Evolutionary conservation across 805 yeast genomes (phyloP).

Genomic region (Torulaspora quercuum): DNA sequence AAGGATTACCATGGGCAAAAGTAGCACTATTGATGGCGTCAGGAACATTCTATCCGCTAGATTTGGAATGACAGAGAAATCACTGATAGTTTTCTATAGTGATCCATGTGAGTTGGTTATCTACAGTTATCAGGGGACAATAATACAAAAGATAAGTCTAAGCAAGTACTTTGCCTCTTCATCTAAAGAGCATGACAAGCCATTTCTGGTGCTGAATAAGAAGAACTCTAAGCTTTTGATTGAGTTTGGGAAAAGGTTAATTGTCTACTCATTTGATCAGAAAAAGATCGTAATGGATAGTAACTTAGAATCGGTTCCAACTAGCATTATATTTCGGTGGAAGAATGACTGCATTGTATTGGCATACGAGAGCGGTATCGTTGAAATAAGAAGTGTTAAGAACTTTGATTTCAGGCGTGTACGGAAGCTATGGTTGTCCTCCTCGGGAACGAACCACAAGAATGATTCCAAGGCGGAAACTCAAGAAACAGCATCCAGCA

Average conservation of each 20-base stretch:
- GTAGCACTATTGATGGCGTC: constrained; percentile 14
- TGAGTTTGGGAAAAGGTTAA: constrained; percentile 23
- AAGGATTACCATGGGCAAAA: constrained; percentile 15
- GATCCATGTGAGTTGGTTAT: constrained; percentile 27
- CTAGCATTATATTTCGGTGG: constrained; percentile 17
- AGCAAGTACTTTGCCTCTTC: constrained; percentile 14
- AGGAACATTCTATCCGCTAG: constrained; percentile 19
- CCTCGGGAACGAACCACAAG: too few relatives aligned
- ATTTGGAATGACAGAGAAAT: constrained; percentile 36
- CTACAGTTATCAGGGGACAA: constrained; percentile 30
- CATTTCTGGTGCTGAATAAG: constrained; percentile 25
- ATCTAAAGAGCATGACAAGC: constrained; percentile 4
- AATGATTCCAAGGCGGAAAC: constrained; percentile 1
- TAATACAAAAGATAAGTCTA: constrained; percentile 27
- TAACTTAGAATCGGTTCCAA: constrained; percentile 13
- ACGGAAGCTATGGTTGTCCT: too few relatives aligned
- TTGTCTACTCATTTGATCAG: constrained; percentile 35
- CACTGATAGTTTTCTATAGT: constrained; percentile 26
- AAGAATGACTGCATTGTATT: constrained; percentile 18
- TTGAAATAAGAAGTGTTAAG: constrained; percentile 28
- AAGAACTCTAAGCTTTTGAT: constrained; percentile 33
- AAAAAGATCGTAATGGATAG: constrained; percentile 25
- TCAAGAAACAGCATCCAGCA: background rate
- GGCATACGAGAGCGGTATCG: constrained; percentile 24
- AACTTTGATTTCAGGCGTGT: constrained; percentile 20